Evolutionary conservation across 2,329 filamentous ascomycete species (phyloP).

Genomic region (Nothomitra cinnamomea): DNA sequence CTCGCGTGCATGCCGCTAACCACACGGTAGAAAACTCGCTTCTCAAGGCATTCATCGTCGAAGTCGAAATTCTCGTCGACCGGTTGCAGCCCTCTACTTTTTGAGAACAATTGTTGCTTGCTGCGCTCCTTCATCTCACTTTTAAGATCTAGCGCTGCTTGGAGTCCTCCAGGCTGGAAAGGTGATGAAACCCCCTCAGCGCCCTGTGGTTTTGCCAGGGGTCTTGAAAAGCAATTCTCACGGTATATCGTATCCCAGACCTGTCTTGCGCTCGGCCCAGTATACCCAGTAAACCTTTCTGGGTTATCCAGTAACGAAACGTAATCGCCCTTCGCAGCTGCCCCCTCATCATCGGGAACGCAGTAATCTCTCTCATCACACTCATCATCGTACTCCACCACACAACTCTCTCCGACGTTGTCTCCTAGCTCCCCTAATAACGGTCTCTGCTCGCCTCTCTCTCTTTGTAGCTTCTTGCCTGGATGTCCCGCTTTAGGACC

Average conservation of each 20-base stretch:
- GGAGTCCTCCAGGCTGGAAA: conserved; percentile 17
- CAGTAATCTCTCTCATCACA: conserved; percentile 96
- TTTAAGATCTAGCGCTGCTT: conserved; percentile 43
- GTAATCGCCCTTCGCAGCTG: conserved; percentile 79
- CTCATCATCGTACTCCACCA: conserved; percentile 93
- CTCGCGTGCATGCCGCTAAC: conserved; percentile 97
- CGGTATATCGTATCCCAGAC: conserved; percentile 96
- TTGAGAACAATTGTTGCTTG: conserved; percentile 36
- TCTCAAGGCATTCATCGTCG: conserved; percentile 90
- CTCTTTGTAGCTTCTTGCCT: conserved; percentile 52
- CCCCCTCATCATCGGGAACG: conserved; percentile 83
- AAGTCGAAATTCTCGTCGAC: conserved; percentile 51
- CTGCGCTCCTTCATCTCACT: conserved; percentile 43
- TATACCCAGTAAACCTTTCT: conserved; percentile 88
- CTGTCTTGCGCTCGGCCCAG: conserved; percentile 66
- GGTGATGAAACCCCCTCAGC: conserved; percentile 16
- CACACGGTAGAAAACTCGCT: conserved; percentile 93
- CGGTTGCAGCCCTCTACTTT: conserved; percentile 34
- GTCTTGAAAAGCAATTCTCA: conserved; percentile 78
- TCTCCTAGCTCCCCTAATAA: conserved; percentile 72
- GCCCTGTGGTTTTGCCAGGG: conserved; percentile 12
- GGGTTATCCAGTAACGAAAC: conserved; percentile 88
- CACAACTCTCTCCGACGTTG: conserved; percentile 82
- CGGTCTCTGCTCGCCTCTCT: conserved; percentile 49
- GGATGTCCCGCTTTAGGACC: conserved; percentile 86